phyloP scores from a whole-genome alignment of 192 early-diverging fungal genomes.

The Gonapodya sp. region DNA sequence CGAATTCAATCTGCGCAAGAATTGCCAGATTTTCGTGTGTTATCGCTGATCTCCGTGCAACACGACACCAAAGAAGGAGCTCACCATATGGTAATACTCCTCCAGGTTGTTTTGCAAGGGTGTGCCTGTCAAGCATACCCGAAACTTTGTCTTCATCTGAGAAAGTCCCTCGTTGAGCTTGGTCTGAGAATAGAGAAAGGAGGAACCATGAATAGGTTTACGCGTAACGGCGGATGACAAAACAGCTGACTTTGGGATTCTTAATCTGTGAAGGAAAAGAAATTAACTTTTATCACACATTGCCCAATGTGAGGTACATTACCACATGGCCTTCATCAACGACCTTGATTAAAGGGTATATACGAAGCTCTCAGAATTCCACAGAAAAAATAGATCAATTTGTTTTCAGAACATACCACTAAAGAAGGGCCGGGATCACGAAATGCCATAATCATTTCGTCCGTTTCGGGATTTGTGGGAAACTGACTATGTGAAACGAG shows the following conservation, averaged over 20 bases:
- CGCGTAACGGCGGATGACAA: too few relatives aligned
- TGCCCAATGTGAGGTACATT: too few relatives aligned
- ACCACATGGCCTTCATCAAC: conserved; percentile 75
- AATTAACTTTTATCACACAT: too few relatives aligned
- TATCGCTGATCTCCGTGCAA: too few relatives aligned
- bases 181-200: not conserved
- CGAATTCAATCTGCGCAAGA: conserved; percentile 59
- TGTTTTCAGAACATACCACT: too few relatives aligned
- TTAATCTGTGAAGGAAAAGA: conserved; percentile 31
- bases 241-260: conserved; percentile 14
- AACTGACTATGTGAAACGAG: conserved; percentile 57
- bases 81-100: conserved; percentile 46
- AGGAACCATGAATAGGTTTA: not conserved
- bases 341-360: too few relatives aligned
- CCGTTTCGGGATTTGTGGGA: conserved; percentile 10
- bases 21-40: not conserved
- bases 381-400: too few relatives aligned
- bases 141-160: conserved; percentile 37
- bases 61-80: too few relatives aligned
- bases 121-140: conserved; percentile 70
- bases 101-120: conserved; percentile 76
- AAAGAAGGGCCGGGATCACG: conserved; percentile 59
- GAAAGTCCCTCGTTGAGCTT: conserved; percentile 17
- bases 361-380: too few relatives aligned
- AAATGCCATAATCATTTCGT: conserved; percentile 18